phyloP scores from a whole-genome alignment of 164 flowering plant species.

The Santalum album region DNA sequence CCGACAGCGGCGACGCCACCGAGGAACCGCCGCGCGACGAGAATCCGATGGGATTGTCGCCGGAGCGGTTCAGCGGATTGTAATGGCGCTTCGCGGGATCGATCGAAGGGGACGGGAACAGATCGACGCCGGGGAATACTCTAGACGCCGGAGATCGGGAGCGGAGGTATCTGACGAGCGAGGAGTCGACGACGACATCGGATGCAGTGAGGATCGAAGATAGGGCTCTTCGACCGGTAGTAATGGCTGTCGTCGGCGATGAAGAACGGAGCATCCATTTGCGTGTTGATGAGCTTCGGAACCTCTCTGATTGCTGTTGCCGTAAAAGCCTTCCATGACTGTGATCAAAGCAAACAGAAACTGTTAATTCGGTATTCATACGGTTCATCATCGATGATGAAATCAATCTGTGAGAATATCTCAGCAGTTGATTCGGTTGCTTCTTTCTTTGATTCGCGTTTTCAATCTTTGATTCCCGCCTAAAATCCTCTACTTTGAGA shows the following conservation, averaged over 20 bases:
- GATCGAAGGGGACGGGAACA: background rate
- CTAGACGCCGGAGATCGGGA: slow-evolving; percentile 1
- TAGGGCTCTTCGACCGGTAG: too few relatives aligned
- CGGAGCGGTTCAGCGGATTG: background rate
- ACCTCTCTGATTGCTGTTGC: background rate
- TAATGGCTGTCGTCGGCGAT: background rate
- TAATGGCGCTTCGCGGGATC: background rate
- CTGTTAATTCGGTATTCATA: too few relatives aligned
- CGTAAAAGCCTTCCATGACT: slow-evolving; percentile 4
- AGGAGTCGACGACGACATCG: background rate
- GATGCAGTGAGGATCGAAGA: slow-evolving; percentile 2
- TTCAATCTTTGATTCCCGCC: too few relatives aligned
- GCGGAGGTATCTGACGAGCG: slow-evolving; percentile 3
- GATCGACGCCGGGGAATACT: background rate
- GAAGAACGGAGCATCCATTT: background rate
- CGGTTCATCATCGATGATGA: too few relatives aligned
- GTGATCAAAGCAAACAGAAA: too few relatives aligned
- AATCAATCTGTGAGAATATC: too few relatives aligned
- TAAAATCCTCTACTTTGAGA: too few relatives aligned
- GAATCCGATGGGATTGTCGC: too few relatives aligned
- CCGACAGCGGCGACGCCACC: slow-evolving; percentile 14
- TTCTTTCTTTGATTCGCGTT: too few relatives aligned
- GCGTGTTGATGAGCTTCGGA: background rate
- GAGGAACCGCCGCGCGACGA: slow-evolving; percentile 17
- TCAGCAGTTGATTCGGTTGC: too few relatives aligned